Evolutionary conservation across 2,329 filamentous ascomycete species (phyloP), one percentile per base, ranked within the genome.

Genomic region (Escovopsis weberi): DNA sequence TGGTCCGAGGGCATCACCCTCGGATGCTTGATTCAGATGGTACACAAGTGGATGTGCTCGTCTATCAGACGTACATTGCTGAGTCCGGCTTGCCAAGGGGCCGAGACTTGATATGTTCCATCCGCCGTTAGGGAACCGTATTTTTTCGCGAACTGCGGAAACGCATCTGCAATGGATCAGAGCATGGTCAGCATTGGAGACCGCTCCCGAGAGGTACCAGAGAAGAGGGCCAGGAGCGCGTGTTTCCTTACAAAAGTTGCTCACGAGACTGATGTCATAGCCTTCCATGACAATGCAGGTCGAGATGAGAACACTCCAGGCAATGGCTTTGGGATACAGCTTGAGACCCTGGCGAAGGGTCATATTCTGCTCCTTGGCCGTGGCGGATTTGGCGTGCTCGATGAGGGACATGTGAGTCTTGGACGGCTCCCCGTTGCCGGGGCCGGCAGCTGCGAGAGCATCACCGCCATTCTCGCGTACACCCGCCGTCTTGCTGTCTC

Each of bases 211-310:
- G 18, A 34, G 38, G 67, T 5, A 15, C 11, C 11, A 44, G 9
- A 37, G n/a, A 10, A 9, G 32, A 33, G 39, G 26, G 10, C 8
- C 12, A 33, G 11, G 47, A 32, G n/a, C 33, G n/a, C 33, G 15
- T 33, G 19, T 15, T 42, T 18, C 52, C 48, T 54, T 62, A 64
- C 76, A 88, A 56, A 91, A 86, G 61, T 88, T 88, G 66, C 81
- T 85, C 53, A 91, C 76, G 42, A 93, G 67, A 53, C 76, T 80
- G 45, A 91, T 70, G 56, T 94, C 85, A 64, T 88, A 93, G 32
- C 85, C 86, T 61, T 94, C 86, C 87, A 94, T 94, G 53, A 76
- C 78, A 55, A 94, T 91, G 58, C 83, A 88, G 0, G 85, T 89
- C n/a, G 82, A 89, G 60, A 94, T 88, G 45, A 93, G 67, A 40